Evolutionary conservation across 306 rosid genomes (phyloP), one percentile per base, ranked within the genome.

Genomic region (Dicorynia guianensis): DNA sequence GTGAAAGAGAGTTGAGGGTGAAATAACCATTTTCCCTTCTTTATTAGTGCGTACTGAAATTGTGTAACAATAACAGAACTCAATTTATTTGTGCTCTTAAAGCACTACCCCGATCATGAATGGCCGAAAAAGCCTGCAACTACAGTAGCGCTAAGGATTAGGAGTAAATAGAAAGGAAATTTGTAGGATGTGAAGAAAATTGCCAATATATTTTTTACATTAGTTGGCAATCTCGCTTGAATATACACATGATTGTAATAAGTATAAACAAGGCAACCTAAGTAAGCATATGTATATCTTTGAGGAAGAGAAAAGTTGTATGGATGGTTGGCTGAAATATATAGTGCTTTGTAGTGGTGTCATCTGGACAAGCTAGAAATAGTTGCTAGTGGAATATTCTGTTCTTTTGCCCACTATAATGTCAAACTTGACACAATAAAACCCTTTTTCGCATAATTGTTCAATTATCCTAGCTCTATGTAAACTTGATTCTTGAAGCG

Each of bases 391-490:
- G n/a, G n/a, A n/a, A 30, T 50, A n/a, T 68, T 35, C 46, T 35
- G 19, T 68, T 54, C 64, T 11, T 54, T 53, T 39, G 11, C 15
- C 50, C 13, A 13, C 50, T 30, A 5, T n/a, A n/a, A 11, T n/a
- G 64, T 19, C 67, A 70, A 52, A 11, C 63, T 54, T 47, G 15
- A 49, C 63, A 36, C n/a, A 6, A 5, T 47, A 30, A 18, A 48
- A 52, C 69, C 61, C 17, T 18, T 73, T 48, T 34, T 17, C 20
- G n/a, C 58, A 59, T 15, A 25, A 61, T 62, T 18, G 12, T 62
- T 36, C 57, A 57, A 25, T 46, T n/a, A 5, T 44, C 8, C 9
- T 71, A 25, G 34, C 65, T 20, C 33, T 44, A n/a, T 57, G 35
- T n/a, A n/a, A 43, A 12, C 20, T 15, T 48, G 14, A 20, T 59